Evolutionary conservation across 1,284 basidiomycete species (phyloP), one percentile per base, ranked within the genome.

Genomic region (Apiotrichum mycotoxinovorans): DNA sequence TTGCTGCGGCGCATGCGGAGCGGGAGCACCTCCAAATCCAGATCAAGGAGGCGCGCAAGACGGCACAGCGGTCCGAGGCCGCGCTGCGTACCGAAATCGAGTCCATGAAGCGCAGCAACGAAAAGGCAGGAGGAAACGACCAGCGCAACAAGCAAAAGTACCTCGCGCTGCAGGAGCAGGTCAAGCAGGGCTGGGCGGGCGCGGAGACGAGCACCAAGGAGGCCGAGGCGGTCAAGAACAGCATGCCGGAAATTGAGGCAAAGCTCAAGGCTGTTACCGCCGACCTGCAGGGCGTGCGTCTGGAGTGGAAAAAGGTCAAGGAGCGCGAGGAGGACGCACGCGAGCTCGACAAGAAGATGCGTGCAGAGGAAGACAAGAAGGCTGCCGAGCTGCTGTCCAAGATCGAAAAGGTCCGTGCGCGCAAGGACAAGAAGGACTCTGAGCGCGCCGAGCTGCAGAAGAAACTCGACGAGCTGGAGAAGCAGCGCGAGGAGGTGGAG

Each of bases 331-430:
- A 74, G 12, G 69, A 70, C 17, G 65, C 69, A 1, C 51, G 67
- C 12, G 76, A 76, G 26, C 52, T 52, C 18, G 75, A 76, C 52
- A 65, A 61, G 55, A 72, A 70, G 54, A 58, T 57, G 4, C 56
- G 72, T 9, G 54, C 58, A 1, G 74, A 76, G 33, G 71, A 75
- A 47, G 75, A 78, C 52, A 72, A 71, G 57, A 70, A 72, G 46
- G 53, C 76, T 10, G 58, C 56, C 18, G 71, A 72, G 12, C 57
- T 74, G 2, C 61, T 62, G 18, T 86, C 86, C 80, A 88, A 86
- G 78, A 85, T 91, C 71, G 87, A 89, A 75, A 87, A 87, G 70
- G 73, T 84, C 62, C 84, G 84, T 70, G 77, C 66, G 68, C 84
- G 84, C 76, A 84, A 85, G 78, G 73, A 72, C 37, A 72, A 69